Conservation (phyloP, 1,284 basidiomycete genomes). For the Agroathelia rolfsii region DNA sequence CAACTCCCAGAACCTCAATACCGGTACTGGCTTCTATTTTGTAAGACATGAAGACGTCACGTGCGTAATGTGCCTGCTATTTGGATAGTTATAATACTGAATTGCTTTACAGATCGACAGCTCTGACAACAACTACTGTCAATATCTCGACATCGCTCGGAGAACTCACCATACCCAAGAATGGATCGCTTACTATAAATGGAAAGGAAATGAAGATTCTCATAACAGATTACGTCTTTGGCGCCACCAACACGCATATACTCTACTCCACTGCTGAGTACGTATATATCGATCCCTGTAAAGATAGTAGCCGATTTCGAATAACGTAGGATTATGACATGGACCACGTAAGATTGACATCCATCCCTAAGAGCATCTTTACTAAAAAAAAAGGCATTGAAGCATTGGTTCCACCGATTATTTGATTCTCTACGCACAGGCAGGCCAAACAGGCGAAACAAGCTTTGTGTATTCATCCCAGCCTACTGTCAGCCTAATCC, state of each 20-base stretch:
- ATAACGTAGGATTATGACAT: slow-evolving; percentile 32
- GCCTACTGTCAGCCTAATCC: slow-evolving; percentile 20
- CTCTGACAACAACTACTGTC: slow-evolving; percentile 27
- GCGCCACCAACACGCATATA: slow-evolving; percentile 23
- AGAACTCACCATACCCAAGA: slow-evolving; percentile 26
- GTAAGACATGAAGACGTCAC: slow-evolving; percentile 35
- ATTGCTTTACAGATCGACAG: slow-evolving; percentile 30
- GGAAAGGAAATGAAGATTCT: slow-evolving; percentile 41
- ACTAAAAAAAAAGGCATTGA: slow-evolving; percentile 1
- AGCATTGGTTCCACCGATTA: slow-evolving; percentile 31
- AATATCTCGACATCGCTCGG: slow-evolving; percentile 35
- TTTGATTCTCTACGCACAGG: slow-evolving; percentile 33
- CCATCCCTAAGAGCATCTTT: slow-evolving; percentile 5
- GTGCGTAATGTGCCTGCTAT: slow-evolving; percentile 19
- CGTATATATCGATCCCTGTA: slow-evolving; percentile 11
- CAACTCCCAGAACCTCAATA: slow-evolving; percentile 35
- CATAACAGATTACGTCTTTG: slow-evolving; percentile 39
- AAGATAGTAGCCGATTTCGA: slow-evolving; percentile 6
- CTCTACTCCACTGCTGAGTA: slow-evolving; percentile 41
- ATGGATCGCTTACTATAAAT: slow-evolving; percentile 30
- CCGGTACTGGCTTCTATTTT: slow-evolving; percentile 40
- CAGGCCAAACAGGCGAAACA: slow-evolving; percentile 34
- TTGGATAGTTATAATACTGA: no score
- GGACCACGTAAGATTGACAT: slow-evolving; percentile 29
- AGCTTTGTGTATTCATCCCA: slow-evolving; percentile 24